Evolutionary conservation across 2,329 filamentous ascomycete species (phyloP), one percentile per base, ranked within the genome.

Genomic region (Xylaria sp.): DNA sequence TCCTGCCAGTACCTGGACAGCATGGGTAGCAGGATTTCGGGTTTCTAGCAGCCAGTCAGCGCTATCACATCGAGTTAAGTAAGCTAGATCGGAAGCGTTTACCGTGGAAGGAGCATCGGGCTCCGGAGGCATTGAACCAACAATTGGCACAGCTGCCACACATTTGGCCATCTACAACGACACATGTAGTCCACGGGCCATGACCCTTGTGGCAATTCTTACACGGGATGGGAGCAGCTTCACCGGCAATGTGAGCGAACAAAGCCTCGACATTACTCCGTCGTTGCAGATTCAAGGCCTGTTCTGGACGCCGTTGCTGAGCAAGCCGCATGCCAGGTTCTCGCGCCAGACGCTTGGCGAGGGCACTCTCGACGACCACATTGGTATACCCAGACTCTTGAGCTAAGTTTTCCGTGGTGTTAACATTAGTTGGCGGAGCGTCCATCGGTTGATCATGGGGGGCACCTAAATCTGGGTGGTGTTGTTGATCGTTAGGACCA

Each of bases 121-220:
- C 80, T 9, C 85, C 85, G 53, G 84, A 86, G 7, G 85, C 85
- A 60, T 88, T 88, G 73, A 84, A 87, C 85, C 85, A 87, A 71
- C 85, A 88, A 70, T 88, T 88, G 60, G 84, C 82, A 65, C 85
- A 88, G 69, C 83, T 86, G 9, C 85, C 85, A 61, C 83, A 87
- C 83, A 87, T 84, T 70, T 86, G 83, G 1, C 85, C 84, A 50
- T 83, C 82, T 21, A 85, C 82, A n/a, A 86, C 76, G n/a, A 88
- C 79, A 65, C 85, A 88, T 15, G 78, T 78, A 0, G 78, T 83
- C 84, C 84, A 88, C 0, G 85, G 85, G 0, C 85, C 85, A 63
- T 87, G 83, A 3, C 84, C 84, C 70, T 86, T 87, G 72, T 82
- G 79, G 71, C 85, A 88, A 72, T 85, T 87, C 73, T 85, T 85